Evolutionary conservation across 345 rosid species (phyloP).

Genomic region (Citrus australasica): DNA sequence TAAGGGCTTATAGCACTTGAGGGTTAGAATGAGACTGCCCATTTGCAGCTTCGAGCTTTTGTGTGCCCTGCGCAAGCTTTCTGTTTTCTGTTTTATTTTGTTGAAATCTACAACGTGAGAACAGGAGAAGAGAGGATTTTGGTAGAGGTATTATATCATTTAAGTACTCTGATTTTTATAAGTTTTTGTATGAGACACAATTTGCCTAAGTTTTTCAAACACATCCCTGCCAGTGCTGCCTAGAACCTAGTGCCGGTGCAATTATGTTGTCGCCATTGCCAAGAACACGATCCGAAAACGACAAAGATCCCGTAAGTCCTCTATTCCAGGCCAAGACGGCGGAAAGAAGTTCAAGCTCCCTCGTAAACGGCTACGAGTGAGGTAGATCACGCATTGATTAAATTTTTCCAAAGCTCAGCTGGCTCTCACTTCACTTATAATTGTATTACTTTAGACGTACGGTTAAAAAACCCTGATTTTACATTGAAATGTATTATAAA

Average conservation of each 20-base stretch:
- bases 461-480: no score
- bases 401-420: no score
- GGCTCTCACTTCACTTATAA: no score
- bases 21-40: constrained; percentile 49
- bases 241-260: no score
- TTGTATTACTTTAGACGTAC: no score
- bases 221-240: not conserved
- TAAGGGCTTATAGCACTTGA: constrained; percentile 47
- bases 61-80: not conserved
- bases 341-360: no score
- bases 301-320: no score
- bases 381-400: no score
- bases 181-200: not conserved
- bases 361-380: no score
- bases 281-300: not conserved
- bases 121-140: not conserved
- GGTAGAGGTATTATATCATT: not conserved
- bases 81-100: not conserved
- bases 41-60: constrained; percentile 15
- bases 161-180: not conserved
- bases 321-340: no score
- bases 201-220: not conserved
- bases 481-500: no score
- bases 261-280: not conserved
- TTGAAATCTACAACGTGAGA: constrained; percentile 4